Conservation (phyloP, 179 eudicot species). For the Amaranthus tricolor region DNA sequence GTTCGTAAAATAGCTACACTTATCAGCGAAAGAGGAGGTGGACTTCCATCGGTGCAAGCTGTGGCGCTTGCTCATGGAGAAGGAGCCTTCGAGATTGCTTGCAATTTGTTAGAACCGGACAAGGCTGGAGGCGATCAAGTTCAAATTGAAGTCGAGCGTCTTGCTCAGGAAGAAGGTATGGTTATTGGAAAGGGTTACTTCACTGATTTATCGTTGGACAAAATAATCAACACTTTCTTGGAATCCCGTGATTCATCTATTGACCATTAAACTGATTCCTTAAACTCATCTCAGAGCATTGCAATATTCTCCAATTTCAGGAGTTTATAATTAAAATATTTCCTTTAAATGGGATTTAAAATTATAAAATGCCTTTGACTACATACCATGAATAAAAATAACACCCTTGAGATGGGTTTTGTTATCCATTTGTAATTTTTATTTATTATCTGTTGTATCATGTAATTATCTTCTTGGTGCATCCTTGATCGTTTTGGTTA, state of each 20-base stretch:
- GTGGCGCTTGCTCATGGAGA: slow-evolving; percentile 89
- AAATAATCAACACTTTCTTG: slow-evolving; percentile 49
- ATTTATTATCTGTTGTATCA: too few relatives aligned
- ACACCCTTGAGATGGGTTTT: too few relatives aligned
- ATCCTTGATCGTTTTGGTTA: too few relatives aligned
- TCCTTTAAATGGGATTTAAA: too few relatives aligned
- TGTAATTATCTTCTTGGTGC: too few relatives aligned
- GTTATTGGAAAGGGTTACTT: slow-evolving; percentile 68
- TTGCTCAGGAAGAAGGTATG: slow-evolving; percentile 58
- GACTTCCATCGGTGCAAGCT: slow-evolving; percentile 74
- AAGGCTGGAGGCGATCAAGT: slow-evolving; percentile 52
- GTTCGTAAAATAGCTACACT: slow-evolving; percentile 63
- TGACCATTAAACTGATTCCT: slow-evolving; percentile 3
- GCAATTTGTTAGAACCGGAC: slow-evolving; percentile 68
- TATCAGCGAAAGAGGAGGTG: slow-evolving; percentile 79
- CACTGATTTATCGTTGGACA: slow-evolving; percentile 61
- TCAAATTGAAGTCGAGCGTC: slow-evolving; percentile 62
- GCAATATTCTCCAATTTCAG: too few relatives aligned
- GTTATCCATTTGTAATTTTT: too few relatives aligned
- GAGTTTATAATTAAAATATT: background rate
- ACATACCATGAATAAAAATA: too few relatives aligned
- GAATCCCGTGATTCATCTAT: slow-evolving; percentile 28
- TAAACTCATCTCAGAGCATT: too few relatives aligned
- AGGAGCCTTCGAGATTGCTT: slow-evolving; percentile 69
- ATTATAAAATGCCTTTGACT: too few relatives aligned